A percentile compares a stretch with the other conserved stretches of the same genome.
Evolutionary conservation across 768 basidiomycete genomes (phyloP).

Genomic region (Naganishia friedmannii): DNA sequence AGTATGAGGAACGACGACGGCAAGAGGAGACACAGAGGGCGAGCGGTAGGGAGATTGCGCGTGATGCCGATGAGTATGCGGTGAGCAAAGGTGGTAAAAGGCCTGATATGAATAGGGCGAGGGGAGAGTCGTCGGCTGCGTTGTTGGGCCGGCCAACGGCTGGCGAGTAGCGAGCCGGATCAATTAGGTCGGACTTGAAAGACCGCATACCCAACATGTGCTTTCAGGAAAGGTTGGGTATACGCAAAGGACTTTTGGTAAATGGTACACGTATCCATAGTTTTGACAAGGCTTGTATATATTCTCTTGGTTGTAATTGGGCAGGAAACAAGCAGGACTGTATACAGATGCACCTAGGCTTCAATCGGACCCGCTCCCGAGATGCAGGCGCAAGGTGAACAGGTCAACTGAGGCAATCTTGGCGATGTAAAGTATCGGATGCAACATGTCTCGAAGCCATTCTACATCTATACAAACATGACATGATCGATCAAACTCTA

Average conservation of each 20-base stretch:
- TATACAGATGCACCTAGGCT: background rate
- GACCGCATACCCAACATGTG: background rate
- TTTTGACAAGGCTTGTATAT: background rate
- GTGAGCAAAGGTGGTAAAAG: slow-evolving; percentile 34
- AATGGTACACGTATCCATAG: background rate
- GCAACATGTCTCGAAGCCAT: background rate
- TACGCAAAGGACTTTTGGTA: background rate
- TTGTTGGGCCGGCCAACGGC: slow-evolving; percentile 38
- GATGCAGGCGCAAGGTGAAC: no score
- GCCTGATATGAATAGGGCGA: slow-evolving; percentile 39
- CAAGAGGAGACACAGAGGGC: background rate
- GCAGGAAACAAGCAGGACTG: background rate
- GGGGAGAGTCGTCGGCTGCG: slow-evolving; percentile 44
- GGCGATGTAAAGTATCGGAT: no score
- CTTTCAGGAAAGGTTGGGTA: background rate
- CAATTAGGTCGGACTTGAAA: no score
- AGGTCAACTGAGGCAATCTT: no score
- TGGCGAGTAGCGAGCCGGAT: background rate
- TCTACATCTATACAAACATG: background rate
- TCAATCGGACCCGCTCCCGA: background rate
- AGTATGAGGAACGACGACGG: background rate
- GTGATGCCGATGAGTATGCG: slow-evolving; percentile 44
- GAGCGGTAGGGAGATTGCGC: slow-evolving; percentile 38
- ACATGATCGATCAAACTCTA: background rate
- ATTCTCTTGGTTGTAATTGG: background rate